Percentiles rank a stretch among this genome's conserved stretches.
phyloP scores from a whole-genome alignment of 257 asterid genomes.

The Solanum chiquidenum region DNA sequence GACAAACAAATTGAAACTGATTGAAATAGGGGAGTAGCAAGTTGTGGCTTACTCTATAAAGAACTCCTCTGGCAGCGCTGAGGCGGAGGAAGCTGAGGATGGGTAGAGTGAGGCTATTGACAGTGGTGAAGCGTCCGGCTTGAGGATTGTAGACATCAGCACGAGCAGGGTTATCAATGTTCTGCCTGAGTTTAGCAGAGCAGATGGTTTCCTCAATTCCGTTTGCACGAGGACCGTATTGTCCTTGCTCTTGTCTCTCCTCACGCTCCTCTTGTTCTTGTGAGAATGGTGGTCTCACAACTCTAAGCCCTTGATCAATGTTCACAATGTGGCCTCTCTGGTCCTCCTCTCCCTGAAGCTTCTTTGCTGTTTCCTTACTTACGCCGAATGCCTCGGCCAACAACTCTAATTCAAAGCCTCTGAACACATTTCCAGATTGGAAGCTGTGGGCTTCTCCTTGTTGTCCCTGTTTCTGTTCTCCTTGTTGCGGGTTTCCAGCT shows the following conservation, averaged over 20 bases:
- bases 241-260: background rate
- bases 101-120: slow-evolving; percentile 46
- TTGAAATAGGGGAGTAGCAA: background rate
- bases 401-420: background rate
- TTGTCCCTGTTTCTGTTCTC: slow-evolving; percentile 1
- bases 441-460: background rate
- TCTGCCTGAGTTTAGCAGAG: slow-evolving; percentile 32
- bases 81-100: slow-evolving; percentile 42
- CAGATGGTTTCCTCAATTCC: slow-evolving; percentile 65
- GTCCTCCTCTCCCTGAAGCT: background rate
- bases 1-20: background rate
- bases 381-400: background rate
- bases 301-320: slow-evolving; percentile 23
- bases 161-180: slow-evolving; percentile 36
- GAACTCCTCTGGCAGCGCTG: slow-evolving; percentile 46
- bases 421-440: slow-evolving; percentile 1
- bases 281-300: slow-evolving; percentile 34
- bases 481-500: slow-evolving; percentile 40
- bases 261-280: slow-evolving; percentile 5
- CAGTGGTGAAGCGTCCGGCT: slow-evolving; percentile 51
- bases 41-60: slow-evolving; percentile 24
- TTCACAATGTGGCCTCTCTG: background rate
- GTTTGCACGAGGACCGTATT: slow-evolving; percentile 6
- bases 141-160: slow-evolving; percentile 57
- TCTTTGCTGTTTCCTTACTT: background rate